A percentile compares a stretch with the other conserved stretches of the same genome.
Evolutionary conservation across 106 monocot species (phyloP).

Genomic region (Dioscorea dumetorum): DNA sequence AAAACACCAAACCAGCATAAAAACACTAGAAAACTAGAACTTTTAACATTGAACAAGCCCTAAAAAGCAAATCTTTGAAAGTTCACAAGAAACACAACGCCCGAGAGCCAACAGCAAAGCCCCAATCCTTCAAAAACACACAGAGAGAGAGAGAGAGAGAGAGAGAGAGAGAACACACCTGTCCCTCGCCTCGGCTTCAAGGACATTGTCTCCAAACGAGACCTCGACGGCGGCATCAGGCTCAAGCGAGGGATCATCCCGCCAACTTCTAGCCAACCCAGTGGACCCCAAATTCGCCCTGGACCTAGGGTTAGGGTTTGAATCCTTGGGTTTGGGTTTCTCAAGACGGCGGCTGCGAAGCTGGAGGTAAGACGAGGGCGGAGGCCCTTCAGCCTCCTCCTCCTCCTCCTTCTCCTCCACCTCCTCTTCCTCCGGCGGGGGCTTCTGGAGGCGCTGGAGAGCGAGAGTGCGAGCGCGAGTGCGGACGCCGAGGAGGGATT

Average conservation of each 20-base stretch:
- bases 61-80: no score
- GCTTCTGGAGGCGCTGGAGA: constrained; percentile 29
- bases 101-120: no score
- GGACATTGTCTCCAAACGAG: constrained; percentile 44
- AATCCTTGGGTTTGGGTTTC: constrained; percentile 22
- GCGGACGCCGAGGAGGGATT: constrained; percentile 36
- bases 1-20: not conserved
- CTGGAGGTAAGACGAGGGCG: constrained; percentile 29
- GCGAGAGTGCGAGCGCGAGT: constrained; percentile 56
- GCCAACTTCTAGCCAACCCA: not conserved
- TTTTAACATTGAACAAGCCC: no score
- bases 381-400: not conserved
- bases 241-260: constrained; percentile 1
- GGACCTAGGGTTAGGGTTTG: not conserved
- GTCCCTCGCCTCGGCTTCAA: constrained; percentile 25
- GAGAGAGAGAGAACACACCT: constrained; percentile 19
- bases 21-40: no score
- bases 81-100: no score
- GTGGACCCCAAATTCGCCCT: not conserved
- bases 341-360: constrained; percentile 71
- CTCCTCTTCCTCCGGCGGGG: not conserved
- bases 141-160: no score
- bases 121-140: no score
- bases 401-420: no score
- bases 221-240: constrained; percentile 13